phyloP scores from a whole-genome alignment of 2,329 filamentous ascomycete species.

The Calonectria ilicicola region DNA sequence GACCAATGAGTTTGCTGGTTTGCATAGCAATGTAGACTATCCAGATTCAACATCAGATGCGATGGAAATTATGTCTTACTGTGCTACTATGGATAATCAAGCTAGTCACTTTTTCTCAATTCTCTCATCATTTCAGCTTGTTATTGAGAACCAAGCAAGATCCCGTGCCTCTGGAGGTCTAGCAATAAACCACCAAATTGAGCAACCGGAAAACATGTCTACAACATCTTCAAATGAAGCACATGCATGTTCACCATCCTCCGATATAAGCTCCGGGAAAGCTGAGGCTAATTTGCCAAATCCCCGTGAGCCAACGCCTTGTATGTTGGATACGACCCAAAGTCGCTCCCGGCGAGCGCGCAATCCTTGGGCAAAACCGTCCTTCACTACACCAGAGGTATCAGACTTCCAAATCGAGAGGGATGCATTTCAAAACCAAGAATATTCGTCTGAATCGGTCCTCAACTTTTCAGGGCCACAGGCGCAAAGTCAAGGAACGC shows the following conservation, averaged over 20 bases:
- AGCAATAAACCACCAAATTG: not conserved
- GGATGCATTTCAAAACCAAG: not conserved
- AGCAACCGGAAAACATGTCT: not conserved
- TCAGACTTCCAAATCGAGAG: not conserved
- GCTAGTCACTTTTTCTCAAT: slow-evolving; percentile 63
- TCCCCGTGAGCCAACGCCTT: not conserved
- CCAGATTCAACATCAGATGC: slow-evolving; percentile 54
- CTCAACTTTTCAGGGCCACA: not conserved
- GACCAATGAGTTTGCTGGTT: slow-evolving; percentile 66
- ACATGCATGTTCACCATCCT: not conserved
- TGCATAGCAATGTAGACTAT: slow-evolving; percentile 60
- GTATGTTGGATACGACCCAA: not conserved
- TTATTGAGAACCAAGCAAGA: slow-evolving; percentile 12
- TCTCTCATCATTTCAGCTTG: slow-evolving; percentile 57
- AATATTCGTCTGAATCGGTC: not conserved
- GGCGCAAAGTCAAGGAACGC: not conserved
- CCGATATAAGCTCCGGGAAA: not conserved
- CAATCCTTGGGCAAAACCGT: not conserved
- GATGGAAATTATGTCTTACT: slow-evolving; percentile 62
- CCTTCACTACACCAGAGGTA: no score
- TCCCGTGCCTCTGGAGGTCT: not conserved
- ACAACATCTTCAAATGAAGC: not conserved
- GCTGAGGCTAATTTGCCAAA: not conserved
- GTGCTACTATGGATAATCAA: slow-evolving; percentile 60
- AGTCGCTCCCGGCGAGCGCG: not conserved